Evolutionary conservation across 176 grass and related monocot species (phyloP).

Genomic region (Metroxylon sagu): DNA sequence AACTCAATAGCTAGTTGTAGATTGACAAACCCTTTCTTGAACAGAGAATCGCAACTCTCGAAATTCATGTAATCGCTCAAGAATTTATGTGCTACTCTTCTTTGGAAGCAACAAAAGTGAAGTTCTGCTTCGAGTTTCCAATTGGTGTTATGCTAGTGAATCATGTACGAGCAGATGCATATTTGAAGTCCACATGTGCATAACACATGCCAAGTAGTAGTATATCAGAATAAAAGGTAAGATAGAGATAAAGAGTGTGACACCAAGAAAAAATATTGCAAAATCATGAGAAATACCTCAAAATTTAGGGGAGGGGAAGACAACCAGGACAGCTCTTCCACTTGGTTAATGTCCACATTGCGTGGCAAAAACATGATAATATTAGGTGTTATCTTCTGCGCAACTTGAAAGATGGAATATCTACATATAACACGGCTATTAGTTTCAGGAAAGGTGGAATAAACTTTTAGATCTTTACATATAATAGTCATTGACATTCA

Average conservation of each 20-base stretch:
- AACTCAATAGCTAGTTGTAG: too few relatives aligned
- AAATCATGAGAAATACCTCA: conserved; percentile 21
- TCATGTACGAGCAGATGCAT: too few relatives aligned
- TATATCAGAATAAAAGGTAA: not conserved
- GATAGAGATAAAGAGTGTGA: too few relatives aligned
- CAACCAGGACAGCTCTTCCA: conserved; percentile 61
- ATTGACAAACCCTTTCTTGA: too few relatives aligned
- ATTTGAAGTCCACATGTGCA: too few relatives aligned
- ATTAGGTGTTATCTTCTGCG: conserved; percentile 44
- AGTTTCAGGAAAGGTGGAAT: not conserved
- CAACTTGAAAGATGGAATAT: conserved; percentile 37
- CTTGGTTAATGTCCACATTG: conserved; percentile 40
- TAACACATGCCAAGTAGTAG: not conserved
- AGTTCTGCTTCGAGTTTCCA: too few relatives aligned
- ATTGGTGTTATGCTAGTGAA: too few relatives aligned
- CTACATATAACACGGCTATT: conserved; percentile 8
- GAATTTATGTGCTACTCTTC: too few relatives aligned
- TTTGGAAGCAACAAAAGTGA: too few relatives aligned
- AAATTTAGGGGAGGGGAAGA: conserved; percentile 48
- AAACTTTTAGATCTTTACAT: not conserved
- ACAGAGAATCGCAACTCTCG: too few relatives aligned
- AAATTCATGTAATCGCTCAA: too few relatives aligned
- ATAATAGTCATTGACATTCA: not conserved
- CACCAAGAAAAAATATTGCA: too few relatives aligned
- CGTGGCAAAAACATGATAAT: conserved; percentile 68